Conservation (phyloP, 805 yeast genomes). For the Kazachstania bromeliacearum region DNA sequence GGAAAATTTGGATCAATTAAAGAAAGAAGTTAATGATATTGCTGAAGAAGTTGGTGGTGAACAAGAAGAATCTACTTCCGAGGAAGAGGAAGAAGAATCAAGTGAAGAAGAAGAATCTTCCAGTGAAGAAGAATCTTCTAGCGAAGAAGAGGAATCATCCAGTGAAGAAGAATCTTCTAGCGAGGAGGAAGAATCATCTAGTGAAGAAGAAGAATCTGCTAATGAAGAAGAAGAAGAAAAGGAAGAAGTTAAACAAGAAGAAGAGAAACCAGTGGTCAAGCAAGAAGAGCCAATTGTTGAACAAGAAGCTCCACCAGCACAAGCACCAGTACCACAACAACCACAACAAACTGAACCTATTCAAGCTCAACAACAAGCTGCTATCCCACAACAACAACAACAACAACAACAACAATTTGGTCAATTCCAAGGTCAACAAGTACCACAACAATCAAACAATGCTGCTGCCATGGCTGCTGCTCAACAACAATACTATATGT, state of each 20-base stretch:
- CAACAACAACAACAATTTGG: slow-evolving; percentile 18
- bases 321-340: slow-evolving; percentile 17
- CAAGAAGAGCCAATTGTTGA: slow-evolving; percentile 7
- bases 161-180: slow-evolving; percentile 7
- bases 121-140: slow-evolving; percentile 11
- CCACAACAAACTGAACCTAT: slow-evolving; percentile 11
- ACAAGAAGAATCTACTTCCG: slow-evolving; percentile 6
- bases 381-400: slow-evolving; percentile 7
- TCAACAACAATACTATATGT: slow-evolving; percentile 30
- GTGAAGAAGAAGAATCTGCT: slow-evolving; percentile 4
- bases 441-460: slow-evolving; percentile 16
- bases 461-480: no score
- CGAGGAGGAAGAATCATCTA: slow-evolving; percentile 4
- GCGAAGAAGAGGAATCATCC: slow-evolving; percentile 6
- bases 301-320: slow-evolving; percentile 11
- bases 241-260: slow-evolving; percentile 4
- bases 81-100: slow-evolving; percentile 7
- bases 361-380: slow-evolving; percentile 9
- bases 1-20: slow-evolving; percentile 21
- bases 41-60: slow-evolving; percentile 4
- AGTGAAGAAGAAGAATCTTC: slow-evolving; percentile 7
- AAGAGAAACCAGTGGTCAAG: slow-evolving; percentile 3
- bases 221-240: slow-evolving; percentile 7
- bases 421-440: slow-evolving; percentile 22
- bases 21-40: slow-evolving; percentile 25